Conservation (phyloP, 345 rosid species). For the Euphorbia peplus region DNA sequence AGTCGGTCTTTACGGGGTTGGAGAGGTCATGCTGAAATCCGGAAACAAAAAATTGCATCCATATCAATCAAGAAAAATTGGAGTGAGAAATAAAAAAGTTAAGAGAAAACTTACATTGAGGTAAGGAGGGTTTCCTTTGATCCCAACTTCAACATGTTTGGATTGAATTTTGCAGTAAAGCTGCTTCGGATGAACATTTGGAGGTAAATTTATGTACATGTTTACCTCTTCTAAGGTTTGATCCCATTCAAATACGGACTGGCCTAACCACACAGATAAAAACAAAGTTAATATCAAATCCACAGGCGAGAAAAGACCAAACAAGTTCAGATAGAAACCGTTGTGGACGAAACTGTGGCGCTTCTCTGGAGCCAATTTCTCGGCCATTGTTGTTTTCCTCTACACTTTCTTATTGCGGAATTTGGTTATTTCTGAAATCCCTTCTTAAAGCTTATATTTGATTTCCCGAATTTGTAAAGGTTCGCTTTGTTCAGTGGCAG, state of each 20-base stretch:
- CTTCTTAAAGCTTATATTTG: too few species aligned
- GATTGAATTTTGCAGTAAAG: conserved; percentile 79
- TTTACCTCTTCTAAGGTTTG: conserved; percentile 89
- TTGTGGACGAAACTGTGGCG: conserved; percentile 53
- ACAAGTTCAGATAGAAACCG: conserved; percentile 17
- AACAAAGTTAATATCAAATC: background rate
- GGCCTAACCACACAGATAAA: conserved; percentile 31
- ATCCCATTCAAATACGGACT: conserved; percentile 91
- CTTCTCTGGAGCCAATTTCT: conserved; percentile 67
- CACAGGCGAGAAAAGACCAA: background rate
- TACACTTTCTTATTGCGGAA: conserved; percentile 7
- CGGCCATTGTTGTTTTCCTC: conserved; percentile 36
- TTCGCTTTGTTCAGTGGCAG: too few species aligned
- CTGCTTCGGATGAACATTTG: conserved; percentile 63
- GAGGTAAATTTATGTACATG: conserved; percentile 66
- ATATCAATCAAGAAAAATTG: background rate
- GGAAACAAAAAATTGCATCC: background rate
- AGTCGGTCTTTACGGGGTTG: conserved; percentile 78
- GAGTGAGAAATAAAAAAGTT: background rate
- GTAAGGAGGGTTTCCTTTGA: conserved; percentile 95
- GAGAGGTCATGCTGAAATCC: conserved; percentile 64
- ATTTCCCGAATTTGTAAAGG: too few species aligned
- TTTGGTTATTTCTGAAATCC: too few species aligned
- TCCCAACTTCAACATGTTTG: conserved; percentile 84
- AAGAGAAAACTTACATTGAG: conserved; percentile 54